Conservation (phyloP, 805 yeast genomes). For the Candida sanyiensis region DNA sequence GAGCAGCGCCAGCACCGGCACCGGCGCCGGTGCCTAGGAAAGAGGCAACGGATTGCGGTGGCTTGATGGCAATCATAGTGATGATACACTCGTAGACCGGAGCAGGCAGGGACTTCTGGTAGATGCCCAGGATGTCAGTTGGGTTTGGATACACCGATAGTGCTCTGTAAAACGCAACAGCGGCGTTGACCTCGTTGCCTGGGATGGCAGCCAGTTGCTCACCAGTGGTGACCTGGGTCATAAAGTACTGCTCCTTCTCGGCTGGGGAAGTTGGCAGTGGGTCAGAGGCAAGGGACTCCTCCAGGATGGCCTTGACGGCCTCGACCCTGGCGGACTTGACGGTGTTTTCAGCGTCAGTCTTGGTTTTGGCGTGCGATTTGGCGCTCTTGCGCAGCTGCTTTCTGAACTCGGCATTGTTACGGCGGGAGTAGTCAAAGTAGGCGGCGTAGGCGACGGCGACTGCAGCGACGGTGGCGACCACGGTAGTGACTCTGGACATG, state of each 20-base stretch:
- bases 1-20: conserved; percentile 11
- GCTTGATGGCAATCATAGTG: conserved; percentile 84
- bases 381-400: conserved; percentile 59
- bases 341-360: conserved; percentile 48
- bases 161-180: conserved; percentile 89
- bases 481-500: conserved; percentile 28
- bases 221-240: conserved; percentile 78
- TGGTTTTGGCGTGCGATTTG: conserved; percentile 53
- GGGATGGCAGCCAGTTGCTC: conserved; percentile 69
- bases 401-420: conserved; percentile 79
- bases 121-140: conserved; percentile 80
- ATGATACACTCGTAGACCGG: conserved; percentile 77
- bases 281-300: conserved; percentile 56
- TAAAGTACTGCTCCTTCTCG: conserved; percentile 73
- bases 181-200: conserved; percentile 73
- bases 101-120: conserved; percentile 83
- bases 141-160: conserved; percentile 92
- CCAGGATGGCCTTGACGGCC: conserved; percentile 55
- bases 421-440: conserved; percentile 90
- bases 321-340: conserved; percentile 56
- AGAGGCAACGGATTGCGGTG: conserved; percentile 74
- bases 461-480: conserved; percentile 34
- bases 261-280: conserved; percentile 70
- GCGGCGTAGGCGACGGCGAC: conserved; percentile 69
- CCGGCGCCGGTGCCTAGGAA: no score